Conservation (phyloP, 352 stramenopile genomes). For the Phytophthora sojae region DNA sequence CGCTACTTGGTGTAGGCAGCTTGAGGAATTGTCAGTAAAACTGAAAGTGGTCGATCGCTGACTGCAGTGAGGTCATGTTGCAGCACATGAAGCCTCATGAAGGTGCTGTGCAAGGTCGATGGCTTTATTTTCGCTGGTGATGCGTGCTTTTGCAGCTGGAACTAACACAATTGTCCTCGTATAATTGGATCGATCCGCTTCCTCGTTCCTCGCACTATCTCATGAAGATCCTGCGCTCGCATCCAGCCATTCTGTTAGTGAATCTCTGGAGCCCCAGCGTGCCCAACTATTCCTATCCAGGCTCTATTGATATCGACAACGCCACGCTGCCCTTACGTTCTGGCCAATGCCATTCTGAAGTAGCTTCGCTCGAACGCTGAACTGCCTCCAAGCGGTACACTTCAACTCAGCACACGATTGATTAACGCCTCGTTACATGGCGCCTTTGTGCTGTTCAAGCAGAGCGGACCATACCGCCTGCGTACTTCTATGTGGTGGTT, state of each 20-base stretch:
- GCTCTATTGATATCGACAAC: too few relatives aligned
- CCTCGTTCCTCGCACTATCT: neutral
- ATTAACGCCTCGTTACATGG: neutral
- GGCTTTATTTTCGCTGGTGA: conserved; percentile 10
- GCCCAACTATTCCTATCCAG: neutral
- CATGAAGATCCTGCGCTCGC: conserved; percentile 6
- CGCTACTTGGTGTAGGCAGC: neutral
- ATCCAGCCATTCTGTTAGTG: conserved; percentile 2
- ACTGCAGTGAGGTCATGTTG: conserved; percentile 2
- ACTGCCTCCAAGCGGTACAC: too few relatives aligned
- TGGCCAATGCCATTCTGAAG: too few relatives aligned
- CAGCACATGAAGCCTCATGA: neutral
- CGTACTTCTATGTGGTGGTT: neutral
- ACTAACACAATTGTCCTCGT: conserved; percentile 9
- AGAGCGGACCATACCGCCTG: neutral
- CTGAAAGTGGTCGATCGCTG: conserved; percentile 12
- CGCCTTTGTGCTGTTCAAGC: too few relatives aligned
- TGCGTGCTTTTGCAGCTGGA: conserved; percentile 13
- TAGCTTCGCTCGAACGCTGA: neutral
- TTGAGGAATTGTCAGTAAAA: conserved; percentile 11
- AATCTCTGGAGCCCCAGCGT: neutral
- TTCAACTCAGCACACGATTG: too few relatives aligned
- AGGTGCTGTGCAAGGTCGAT: neutral
- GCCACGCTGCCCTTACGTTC: too few relatives aligned
- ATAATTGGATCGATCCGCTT: conserved; percentile 8